Conservation (phyloP, 2,329 filamentous ascomycete species). For the Fusarium sp. region DNA sequence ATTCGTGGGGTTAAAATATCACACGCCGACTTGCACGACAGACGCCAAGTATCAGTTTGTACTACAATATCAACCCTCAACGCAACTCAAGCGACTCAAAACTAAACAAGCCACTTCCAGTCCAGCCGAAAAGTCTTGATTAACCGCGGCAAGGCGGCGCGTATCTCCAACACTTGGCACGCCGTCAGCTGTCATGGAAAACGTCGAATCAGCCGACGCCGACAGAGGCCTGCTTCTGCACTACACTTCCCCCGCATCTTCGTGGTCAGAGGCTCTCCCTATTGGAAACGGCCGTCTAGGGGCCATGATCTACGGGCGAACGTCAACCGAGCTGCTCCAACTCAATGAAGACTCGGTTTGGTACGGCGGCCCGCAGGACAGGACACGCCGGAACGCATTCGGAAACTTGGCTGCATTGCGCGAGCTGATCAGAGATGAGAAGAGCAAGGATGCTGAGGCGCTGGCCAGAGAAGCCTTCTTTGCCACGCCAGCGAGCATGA, state of each 20-base stretch:
- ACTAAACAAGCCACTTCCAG: neutral
- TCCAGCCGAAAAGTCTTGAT: neutral
- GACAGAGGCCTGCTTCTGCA: constrained; percentile 35
- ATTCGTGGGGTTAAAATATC: constrained; percentile 15
- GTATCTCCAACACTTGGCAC: neutral
- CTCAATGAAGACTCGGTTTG: constrained; percentile 62
- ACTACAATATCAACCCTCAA: no score
- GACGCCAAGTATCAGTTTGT: constrained; percentile 4
- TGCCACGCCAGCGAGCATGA: constrained; percentile 40
- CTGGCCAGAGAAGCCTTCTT: constrained; percentile 41
- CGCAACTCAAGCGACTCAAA: no score
- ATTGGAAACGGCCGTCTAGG: constrained; percentile 60
- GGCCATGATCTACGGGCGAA: constrained; percentile 57
- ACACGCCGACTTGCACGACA: constrained; percentile 5
- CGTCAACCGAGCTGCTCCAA: constrained; percentile 53
- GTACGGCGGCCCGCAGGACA: constrained; percentile 58
- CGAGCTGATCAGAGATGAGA: constrained; percentile 39
- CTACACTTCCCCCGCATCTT: constrained; percentile 40
- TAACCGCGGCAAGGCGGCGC: neutral
- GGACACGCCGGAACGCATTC: constrained; percentile 51
- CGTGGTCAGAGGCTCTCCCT: constrained; percentile 54
- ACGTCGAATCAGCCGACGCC: neutral
- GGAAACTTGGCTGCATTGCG: constrained; percentile 34
- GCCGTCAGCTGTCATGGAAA: constrained; percentile 8
- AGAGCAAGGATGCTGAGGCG: constrained; percentile 40